A percentile compares a stretch with the other conserved stretches of the same genome.
phyloP scores from a whole-genome alignment of 176 grass and related monocot species.

The Dactylis glomerata region DNA sequence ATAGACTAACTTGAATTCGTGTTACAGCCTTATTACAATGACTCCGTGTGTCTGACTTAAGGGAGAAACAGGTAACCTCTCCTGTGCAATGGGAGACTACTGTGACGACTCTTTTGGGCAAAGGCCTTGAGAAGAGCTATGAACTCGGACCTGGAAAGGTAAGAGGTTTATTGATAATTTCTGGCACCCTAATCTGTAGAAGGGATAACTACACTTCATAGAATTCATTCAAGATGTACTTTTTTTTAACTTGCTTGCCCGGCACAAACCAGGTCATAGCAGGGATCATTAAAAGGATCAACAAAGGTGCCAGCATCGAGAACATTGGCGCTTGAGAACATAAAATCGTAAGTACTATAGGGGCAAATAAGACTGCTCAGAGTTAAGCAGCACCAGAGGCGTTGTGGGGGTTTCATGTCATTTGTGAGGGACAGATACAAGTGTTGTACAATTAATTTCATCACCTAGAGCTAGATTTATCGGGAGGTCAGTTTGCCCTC shows the following conservation, averaged over 20 bases:
- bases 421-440: neutral
- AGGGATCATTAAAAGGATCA: slow-evolving; percentile 89
- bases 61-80: slow-evolving; percentile 66
- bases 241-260: neutral
- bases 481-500: neutral
- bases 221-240: neutral
- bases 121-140: slow-evolving; percentile 92
- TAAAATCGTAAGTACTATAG: neutral
- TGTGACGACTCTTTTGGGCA: slow-evolving; percentile 77
- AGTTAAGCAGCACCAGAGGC: neutral
- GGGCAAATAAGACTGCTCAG: neutral
- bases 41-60: slow-evolving; percentile 4
- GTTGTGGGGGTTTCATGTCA: neutral
- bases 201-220: neutral
- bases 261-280: slow-evolving; percentile 71
- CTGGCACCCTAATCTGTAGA: neutral
- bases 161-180: slow-evolving; percentile 10
- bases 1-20: neutral
- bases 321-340: slow-evolving; percentile 67
- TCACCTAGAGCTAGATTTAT: neutral
- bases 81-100: slow-evolving; percentile 89
- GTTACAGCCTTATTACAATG: neutral
- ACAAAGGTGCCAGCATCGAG: slow-evolving; percentile 70
- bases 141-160: slow-evolving; percentile 99
- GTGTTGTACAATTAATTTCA: neutral